phyloP scores from a whole-genome alignment of 805 yeast species.

The Candida chilensis region DNA sequence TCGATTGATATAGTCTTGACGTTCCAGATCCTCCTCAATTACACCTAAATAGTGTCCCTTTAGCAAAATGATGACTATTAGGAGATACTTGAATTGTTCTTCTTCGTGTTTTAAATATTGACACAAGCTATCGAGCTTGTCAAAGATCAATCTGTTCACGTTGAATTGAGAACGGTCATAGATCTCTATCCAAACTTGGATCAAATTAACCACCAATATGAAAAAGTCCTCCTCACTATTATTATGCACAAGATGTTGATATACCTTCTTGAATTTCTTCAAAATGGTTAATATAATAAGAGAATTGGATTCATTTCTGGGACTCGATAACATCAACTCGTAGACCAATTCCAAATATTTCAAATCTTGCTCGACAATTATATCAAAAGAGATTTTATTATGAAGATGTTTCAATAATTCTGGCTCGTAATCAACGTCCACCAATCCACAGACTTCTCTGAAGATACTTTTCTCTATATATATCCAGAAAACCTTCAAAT shows the following conservation, averaged over 20 bases:
- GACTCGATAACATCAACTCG: neutral
- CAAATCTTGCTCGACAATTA: neutral
- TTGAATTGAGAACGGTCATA: neutral
- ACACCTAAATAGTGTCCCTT: neutral
- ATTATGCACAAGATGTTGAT: neutral
- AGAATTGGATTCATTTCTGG: no score
- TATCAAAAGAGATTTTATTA: neutral
- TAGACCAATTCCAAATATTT: neutral
- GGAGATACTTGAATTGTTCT: neutral
- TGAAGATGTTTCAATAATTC: neutral
- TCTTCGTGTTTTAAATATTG: neutral
- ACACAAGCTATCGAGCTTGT: neutral
- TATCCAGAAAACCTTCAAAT: neutral
- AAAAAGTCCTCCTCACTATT: neutral
- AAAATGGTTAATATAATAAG: neutral
- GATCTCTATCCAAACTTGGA: neutral
- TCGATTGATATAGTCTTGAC: neutral
- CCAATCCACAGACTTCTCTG: neutral
- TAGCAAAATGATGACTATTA: neutral
- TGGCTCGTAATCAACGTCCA: neutral
- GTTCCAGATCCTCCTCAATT: no score
- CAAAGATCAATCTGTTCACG: neutral
- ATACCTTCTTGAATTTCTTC: conserved; percentile 1
- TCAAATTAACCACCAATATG: neutral
- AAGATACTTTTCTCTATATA: neutral